Conservation (phyloP, 2,329 filamentous ascomycete genomes). For the Diaporthe sp. region DNA sequence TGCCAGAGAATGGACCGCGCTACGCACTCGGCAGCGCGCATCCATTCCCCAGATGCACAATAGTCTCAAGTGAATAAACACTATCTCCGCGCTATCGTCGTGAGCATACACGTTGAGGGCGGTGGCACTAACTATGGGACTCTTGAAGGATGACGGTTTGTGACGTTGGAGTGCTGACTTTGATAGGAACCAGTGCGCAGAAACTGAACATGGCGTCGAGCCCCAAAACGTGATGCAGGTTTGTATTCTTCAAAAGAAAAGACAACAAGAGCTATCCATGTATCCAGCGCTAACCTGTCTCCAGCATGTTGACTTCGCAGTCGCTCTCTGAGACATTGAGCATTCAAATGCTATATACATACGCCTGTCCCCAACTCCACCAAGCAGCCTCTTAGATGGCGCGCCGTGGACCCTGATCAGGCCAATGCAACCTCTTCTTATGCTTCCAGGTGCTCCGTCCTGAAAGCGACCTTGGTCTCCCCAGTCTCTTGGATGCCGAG, state of each 20-base stretch:
- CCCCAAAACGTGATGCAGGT: not conserved
- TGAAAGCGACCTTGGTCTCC: slow-evolving; percentile 32
- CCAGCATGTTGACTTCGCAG: not conserved
- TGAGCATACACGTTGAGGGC: too few species aligned
- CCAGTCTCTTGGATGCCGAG: slow-evolving; percentile 16
- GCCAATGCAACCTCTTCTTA: not conserved
- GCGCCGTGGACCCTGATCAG: not conserved
- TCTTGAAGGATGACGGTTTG: not conserved
- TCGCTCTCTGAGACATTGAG: not conserved
- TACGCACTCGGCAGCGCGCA: not conserved
- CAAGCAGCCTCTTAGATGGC: not conserved
- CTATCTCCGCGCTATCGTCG: not conserved
- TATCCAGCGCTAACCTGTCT: not conserved
- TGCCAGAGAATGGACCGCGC: not conserved
- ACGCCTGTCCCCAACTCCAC: not conserved
- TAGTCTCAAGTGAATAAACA: not conserved
- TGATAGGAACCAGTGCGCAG: not conserved
- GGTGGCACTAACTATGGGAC: not conserved
- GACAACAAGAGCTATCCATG: not conserved
- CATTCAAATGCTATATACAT: not conserved
- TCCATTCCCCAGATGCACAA: not conserved
- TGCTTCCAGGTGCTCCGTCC: slow-evolving; percentile 35
- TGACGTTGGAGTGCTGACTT: not conserved
- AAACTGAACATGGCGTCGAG: too few species aligned
- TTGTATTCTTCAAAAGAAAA: not conserved